Evolutionary conservation across 2,329 filamentous ascomycete species (phyloP), one percentile per base, ranked within the genome.

Genomic region (Ophiocordyceps unilateralis): DNA sequence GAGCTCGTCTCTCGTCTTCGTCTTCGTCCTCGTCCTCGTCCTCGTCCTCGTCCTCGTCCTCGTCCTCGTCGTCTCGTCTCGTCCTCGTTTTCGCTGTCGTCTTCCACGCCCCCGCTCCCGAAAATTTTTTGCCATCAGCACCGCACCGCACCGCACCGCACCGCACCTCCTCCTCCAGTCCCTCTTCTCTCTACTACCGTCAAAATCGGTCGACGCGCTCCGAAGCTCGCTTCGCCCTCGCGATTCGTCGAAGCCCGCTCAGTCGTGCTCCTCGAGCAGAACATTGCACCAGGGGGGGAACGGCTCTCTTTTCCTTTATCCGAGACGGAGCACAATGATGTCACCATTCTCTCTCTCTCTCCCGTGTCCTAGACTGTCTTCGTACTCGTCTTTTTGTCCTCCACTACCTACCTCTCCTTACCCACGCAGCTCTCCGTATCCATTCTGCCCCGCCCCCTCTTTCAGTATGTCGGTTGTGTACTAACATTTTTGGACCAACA

Each of bases 401-500:
- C 32, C n/a, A n/a, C 32, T 15, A 36, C n/a, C 32, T 36, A 10
- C 9, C 4, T 15, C 23, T 26, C 23, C n/a, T 30, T 30, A 30
- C 9, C 12, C 6, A 15, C 28, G n/a, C 12, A 15, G 14, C 28
- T 19, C 5, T 26, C 23, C 5, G 23, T 26, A 5, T 26, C 23
- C 23, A 26, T 26, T 5, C 23, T 26, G 11, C 23, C 23, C 23
- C 23, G 23, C 23, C 32, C 32, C 15, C 32, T 36, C 15, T 19
- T 36, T 19, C 9, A 2, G 5, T 15, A 22, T 23, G 20, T 26
- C 23, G 23, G 39, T 6, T 63, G 72, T 62, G 62, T 67, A 59
- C 68, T 69, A 62, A 73, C 68, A 21, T 21, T 51, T 46, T 17
- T 12, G 43, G 56, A 47, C 54, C 45, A 54, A 42, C 59, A 96